Percentiles rank a stretch among this genome's conserved stretches.
Evolutionary conservation across 768 basidiomycete species (phyloP).

Genomic region (Naganishia vaughanmartiniae): DNA sequence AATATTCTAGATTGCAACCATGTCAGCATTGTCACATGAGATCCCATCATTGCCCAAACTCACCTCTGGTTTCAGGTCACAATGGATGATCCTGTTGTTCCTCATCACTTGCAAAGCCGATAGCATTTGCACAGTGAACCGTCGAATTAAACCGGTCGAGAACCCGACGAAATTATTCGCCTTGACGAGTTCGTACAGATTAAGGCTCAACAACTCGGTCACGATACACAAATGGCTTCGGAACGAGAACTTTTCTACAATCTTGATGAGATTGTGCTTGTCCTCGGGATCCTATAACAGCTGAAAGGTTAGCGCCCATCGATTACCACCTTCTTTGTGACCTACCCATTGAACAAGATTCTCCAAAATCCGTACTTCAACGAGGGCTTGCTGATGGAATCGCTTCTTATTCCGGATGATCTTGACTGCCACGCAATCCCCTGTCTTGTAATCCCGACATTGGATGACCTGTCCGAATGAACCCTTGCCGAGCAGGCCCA

Average conservation of each 20-base stretch:
- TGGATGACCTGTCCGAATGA: conserved; percentile 96
- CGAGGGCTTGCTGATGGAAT: conserved; percentile 95
- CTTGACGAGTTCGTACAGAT: conserved; percentile 97
- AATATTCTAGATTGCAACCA: conserved; percentile 67
- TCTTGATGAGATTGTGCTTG: conserved; percentile 94
- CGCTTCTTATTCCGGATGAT: conserved; percentile 99
- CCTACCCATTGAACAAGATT: conserved; percentile 94
- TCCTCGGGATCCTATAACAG: conserved; percentile 79
- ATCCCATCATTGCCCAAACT: conserved; percentile 40
- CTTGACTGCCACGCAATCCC: conserved; percentile 96
- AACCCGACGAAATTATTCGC: conserved; percentile 99
- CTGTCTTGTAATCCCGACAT: conserved; percentile 91
- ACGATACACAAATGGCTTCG: conserved; percentile 96
- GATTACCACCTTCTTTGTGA: conserved; percentile 22
- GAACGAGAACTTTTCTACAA: conserved; percentile 98
- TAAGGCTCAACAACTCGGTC: conserved; percentile 96
- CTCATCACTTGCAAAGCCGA: conserved; percentile 87
- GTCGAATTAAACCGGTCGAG: conserved; percentile 86
- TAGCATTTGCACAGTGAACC: conserved; percentile 95
- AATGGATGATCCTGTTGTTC: conserved; percentile 96
- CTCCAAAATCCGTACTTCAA: conserved; percentile 98
- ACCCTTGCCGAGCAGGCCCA: conserved; percentile 83
- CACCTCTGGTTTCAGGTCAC: conserved; percentile 97
- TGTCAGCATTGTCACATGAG: background rate
- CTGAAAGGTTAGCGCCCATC: conserved; percentile 23